Evolutionary conservation across 306 rosid species (phyloP), one percentile per base, ranked within the genome.

Genomic region (Pyrus communis): DNA sequence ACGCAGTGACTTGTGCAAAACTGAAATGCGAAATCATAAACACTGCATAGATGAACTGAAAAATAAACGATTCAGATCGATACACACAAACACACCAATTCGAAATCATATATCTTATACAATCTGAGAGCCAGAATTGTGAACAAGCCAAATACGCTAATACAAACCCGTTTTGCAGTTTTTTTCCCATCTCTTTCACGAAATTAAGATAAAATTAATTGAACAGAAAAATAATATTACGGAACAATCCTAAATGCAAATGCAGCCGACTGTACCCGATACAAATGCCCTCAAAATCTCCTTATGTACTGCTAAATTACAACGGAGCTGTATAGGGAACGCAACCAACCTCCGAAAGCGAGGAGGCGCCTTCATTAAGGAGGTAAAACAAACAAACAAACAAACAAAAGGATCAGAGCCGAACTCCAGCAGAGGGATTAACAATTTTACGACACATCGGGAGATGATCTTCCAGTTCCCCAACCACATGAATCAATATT

Each of bases 231-330:
- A 52, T 54, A 59, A 45, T 22, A 57, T 67, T 38, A 61, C 18
- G 35, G 28, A 40, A 4, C 63, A 45, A 65, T 19, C 58, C 73
- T 63, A 62, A 52, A 79, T 28, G 70, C 66, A 49, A 76, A 79
- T 18, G 70, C 59, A 38, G 79, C 75, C 49, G 42, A 80, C 87
- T 77, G 74, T 77, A 80, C 84, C 81, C 27, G 75, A 83, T 75
- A 72, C 76, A 76, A 83, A 75, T 70, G 82, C 83, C 80, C 77
- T 80, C 84, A 81, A 81, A 81, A 84, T 81, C 88, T 84, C 69
- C 71, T 81, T 84, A 80, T 80, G 82, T 80, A 80, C 84, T 64
- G 67, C 80, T 80, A 80, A 60, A 77, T 70, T 84, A 80, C 85
- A 80, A 66, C 69, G 75, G 82, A 74, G 80, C 75, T 80, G 76